Conservation (phyloP, 1,284 basidiomycete genomes). For the Naganishia liquefaciens region DNA sequence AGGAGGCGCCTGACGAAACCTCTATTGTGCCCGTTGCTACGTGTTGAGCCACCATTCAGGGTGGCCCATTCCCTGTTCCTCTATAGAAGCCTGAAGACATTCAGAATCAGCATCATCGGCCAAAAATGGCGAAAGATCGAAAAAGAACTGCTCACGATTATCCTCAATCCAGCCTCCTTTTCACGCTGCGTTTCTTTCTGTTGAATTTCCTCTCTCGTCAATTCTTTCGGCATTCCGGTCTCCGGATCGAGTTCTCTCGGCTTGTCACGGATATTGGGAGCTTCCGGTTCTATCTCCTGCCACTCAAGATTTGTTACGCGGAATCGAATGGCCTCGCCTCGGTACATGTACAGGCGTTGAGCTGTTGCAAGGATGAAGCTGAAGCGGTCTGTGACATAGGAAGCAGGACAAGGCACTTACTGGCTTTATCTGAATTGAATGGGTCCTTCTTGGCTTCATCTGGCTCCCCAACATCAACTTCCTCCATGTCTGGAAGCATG, state of each 20-base stretch:
- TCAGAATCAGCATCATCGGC: background rate
- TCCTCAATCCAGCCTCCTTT: conserved; percentile 68
- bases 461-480: conserved; percentile 37
- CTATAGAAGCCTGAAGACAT: conserved; percentile 71
- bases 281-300: conserved; percentile 86
- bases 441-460: conserved; percentile 27
- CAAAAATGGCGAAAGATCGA: conserved; percentile 1
- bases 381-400: conserved; percentile 32
- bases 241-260: conserved; percentile 38
- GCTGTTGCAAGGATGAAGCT: conserved; percentile 35
- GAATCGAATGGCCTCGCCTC: conserved; percentile 79
- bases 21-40: background rate
- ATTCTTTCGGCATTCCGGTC: conserved; percentile 42
- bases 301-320: conserved; percentile 86
- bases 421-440: conserved; percentile 36
- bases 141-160: conserved; percentile 62
- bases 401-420: conserved; percentile 36
- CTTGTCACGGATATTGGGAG: conserved; percentile 48
- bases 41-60: conserved; percentile 58
- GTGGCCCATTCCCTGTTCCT: conserved; percentile 80
- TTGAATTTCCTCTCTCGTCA: conserved; percentile 69
- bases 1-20: background rate
- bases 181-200: conserved; percentile 58
- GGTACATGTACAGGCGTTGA: conserved; percentile 82
- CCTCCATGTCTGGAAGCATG: conserved; percentile 49